Evolutionary conservation across 305 asterid species (phyloP).

Genomic region (Ilex paraguariensis): DNA sequence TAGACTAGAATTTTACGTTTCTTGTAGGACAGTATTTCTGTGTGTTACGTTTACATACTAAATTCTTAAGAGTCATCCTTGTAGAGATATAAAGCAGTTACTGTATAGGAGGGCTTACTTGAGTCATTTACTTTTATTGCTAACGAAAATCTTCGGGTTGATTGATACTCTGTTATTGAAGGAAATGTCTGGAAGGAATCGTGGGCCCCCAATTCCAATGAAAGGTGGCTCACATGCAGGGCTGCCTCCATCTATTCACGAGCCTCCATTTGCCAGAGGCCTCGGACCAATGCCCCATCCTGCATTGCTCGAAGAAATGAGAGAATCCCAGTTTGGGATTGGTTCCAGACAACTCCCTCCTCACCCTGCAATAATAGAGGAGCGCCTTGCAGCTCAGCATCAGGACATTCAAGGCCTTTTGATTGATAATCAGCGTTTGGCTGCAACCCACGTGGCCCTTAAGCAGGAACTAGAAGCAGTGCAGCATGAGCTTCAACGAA

Average conservation of each 20-base stretch:
- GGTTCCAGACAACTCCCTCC: slow-evolving; percentile 66
- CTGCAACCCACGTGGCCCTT: slow-evolving; percentile 95
- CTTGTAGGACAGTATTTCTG: too few relatives aligned
- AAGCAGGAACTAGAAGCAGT: slow-evolving; percentile 78
- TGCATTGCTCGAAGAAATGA: slow-evolving; percentile 58
- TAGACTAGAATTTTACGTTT: too few relatives aligned
- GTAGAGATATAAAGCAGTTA: too few relatives aligned
- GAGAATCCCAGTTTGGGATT: slow-evolving; percentile 64
- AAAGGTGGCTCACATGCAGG: slow-evolving; percentile 62
- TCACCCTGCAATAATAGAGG: slow-evolving; percentile 67
- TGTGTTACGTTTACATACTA: too few relatives aligned
- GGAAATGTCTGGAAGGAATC: slow-evolving; percentile 68
- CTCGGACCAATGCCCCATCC: slow-evolving; percentile 48
- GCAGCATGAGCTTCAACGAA: slow-evolving; percentile 73
- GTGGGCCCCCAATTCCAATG: slow-evolving; percentile 63
- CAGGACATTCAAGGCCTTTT: slow-evolving; percentile 79
- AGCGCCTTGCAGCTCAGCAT: slow-evolving; percentile 71
- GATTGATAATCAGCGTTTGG: slow-evolving; percentile 82
- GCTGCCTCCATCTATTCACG: slow-evolving; percentile 45
- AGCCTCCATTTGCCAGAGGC: slow-evolving; percentile 50
- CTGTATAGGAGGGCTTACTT: too few relatives aligned
- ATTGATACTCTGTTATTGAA: not conserved
- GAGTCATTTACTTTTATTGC: too few relatives aligned
- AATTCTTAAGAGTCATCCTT: too few relatives aligned
- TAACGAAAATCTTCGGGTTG: too few relatives aligned